A percentile compares a stretch with the other conserved stretches of the same genome.
These are phyloP conservation scores for Moricandia moricandioides DNA, from an alignment of 345 rosid species.

Conservation along the genomic window DNA sequence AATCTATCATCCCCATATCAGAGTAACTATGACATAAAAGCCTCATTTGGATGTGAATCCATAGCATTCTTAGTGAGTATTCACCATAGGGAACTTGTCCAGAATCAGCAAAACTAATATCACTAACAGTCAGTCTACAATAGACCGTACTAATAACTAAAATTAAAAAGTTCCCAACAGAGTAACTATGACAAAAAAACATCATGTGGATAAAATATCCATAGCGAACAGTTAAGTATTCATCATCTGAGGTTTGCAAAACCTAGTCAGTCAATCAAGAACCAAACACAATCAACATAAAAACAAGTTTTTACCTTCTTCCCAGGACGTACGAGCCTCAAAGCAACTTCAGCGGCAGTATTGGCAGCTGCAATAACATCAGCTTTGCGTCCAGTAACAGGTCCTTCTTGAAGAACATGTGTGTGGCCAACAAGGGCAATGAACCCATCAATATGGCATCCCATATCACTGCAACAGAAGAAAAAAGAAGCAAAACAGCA, in stretches of 20 bases:
- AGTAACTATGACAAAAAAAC: conserved; percentile 80
- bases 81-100: neutral
- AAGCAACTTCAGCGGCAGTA: conserved; percentile 96
- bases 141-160: neutral
- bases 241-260: conserved; percentile 56
- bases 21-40: conserved; percentile 6
- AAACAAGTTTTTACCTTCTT: conserved; percentile 56
- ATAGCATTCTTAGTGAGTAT: neutral
- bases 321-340: conserved; percentile 97
- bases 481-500: neutral
- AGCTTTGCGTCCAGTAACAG: conserved; percentile 70
- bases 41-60: conserved; percentile 1
- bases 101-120: neutral
- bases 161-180: conserved; percentile 48
- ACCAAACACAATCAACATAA: neutral
- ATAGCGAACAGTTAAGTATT: conserved; percentile 46
- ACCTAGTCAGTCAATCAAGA: neutral
- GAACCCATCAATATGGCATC: conserved; percentile 98
- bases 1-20: neutral
- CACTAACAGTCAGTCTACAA: neutral
- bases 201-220: conserved; percentile 56
- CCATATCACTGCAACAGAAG: conserved; percentile 65
- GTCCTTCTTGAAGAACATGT: conserved; percentile 74
- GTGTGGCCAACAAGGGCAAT: conserved; percentile 93
- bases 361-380: conserved; percentile 92